Evolutionary conservation across 192 early-diverging fungal genomes (phyloP), one percentile per base, ranked within the genome.

Genomic region (Backusella circina): DNA sequence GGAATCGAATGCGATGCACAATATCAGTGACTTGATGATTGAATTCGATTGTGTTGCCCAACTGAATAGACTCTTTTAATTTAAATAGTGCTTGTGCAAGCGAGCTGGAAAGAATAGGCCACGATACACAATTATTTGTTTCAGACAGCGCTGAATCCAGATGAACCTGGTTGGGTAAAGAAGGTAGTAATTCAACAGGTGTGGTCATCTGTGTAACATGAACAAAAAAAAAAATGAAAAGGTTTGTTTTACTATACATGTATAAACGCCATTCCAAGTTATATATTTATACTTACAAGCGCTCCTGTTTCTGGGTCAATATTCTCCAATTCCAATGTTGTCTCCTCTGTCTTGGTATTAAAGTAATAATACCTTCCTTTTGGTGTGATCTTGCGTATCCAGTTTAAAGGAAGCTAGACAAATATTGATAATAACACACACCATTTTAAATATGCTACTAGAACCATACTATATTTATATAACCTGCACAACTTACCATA

Each of bases 1-100:
- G 86, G 15, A 90, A 85, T 35, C 93, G 88, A 68, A 96, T 88
- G 44, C 90, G 86, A 15, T 86, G 80, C 0, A 96, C 87, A 10
- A 94, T 83, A 30, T 86, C 77, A n/a, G 83, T 78, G 36, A 90
- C 81, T 23, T 75, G 51, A 37, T 72, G 50, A 18, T 32, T 44
- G 12, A 75, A 74, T 13, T 70, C 21, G 18, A 15, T 7, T 13
- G 21, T 44, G 26, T 68, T 54, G 5, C 57, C 80, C 23, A 69
- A 18, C 30, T 67, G 72, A 5, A 77, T 71, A 1, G 87, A 82
- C 5, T 81, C 75, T 18, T 85, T 86, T 30, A 93, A 80, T 31
- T 82, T 79, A 77, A 90, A 85, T 28, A 88, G 84, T 1, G 90
- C 84, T 2, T 85, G 77, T 18, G 85, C 70, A 47, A 92, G 78